These are phyloP conservation scores for Tausonia pullulans DNA, from an alignment of 1,284 basidiomycete species.

Conservation along the genomic window DNA sequence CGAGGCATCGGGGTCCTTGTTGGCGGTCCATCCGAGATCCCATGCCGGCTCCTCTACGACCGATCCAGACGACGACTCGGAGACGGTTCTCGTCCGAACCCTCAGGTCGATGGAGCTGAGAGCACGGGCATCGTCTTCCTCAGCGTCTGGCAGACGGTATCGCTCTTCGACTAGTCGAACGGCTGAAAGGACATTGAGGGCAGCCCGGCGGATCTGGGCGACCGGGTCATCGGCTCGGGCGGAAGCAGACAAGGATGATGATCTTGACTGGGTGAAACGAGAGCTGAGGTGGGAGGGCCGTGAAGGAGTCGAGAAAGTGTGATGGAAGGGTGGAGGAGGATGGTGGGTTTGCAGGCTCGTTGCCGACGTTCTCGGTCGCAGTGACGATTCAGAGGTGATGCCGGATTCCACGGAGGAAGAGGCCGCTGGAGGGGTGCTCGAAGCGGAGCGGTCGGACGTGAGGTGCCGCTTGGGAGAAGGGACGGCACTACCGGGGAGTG, in stretches of 20 bases:
- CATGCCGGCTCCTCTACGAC: slow-evolving; percentile 20
- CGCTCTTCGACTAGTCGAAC: slow-evolving; percentile 45
- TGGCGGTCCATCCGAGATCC: not conserved
- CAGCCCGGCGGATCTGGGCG: slow-evolving; percentile 52
- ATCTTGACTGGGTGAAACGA: not conserved
- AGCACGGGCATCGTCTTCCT: slow-evolving; percentile 40
- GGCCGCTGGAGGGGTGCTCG: slow-evolving; percentile 31
- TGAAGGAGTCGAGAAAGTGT: slow-evolving; percentile 16
- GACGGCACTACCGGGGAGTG: slow-evolving; percentile 31
- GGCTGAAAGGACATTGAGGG: slow-evolving; percentile 61
- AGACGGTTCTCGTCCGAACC: not conserved
- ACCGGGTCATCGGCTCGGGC: slow-evolving; percentile 42
- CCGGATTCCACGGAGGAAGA: slow-evolving; percentile 26
- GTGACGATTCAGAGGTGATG: slow-evolving; percentile 20
- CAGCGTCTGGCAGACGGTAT: slow-evolving; percentile 28
- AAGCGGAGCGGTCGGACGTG: slow-evolving; percentile 30
- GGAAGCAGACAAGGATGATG: slow-evolving; percentile 15
- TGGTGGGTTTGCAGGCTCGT: slow-evolving; percentile 13
- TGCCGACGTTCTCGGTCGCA: no score
- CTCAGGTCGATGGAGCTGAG: slow-evolving; percentile 6
- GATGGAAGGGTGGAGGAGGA: slow-evolving; percentile 31
- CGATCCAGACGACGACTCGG: not conserved
- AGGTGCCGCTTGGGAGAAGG: slow-evolving; percentile 24
- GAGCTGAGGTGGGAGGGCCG: slow-evolving; percentile 10
- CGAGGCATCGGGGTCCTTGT: slow-evolving; percentile 37